Evolutionary conservation across 2,329 filamentous ascomycete genomes (phyloP), one percentile per base, ranked within the genome.

Genomic region (Stemphylium beticola): DNA sequence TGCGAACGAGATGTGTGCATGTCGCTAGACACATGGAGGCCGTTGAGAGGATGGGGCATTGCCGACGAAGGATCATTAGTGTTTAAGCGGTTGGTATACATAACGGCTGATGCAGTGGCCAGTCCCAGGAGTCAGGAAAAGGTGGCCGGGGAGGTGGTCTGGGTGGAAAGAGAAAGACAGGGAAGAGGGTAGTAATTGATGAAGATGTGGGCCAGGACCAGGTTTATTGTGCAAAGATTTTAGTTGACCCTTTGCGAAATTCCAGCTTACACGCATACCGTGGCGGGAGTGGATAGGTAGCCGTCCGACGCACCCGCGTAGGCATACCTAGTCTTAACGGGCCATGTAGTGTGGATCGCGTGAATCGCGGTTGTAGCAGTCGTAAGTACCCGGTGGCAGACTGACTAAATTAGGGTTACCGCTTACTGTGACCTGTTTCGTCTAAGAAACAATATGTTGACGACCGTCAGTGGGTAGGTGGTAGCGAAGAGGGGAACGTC

Each of bases 401-500:
- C 48, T 49, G 36, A 38, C 45, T 49, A 32, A 37, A 57, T 42
- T 15, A 45, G 43, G 48, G n/a, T 49, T 41, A 41, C 37, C 29
- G 49, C 49, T 58, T 42, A 51, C 48, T 46, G 51, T 60, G 51
- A 53, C 47, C 40, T 59, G 26, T 47, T 41, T 46, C n/a, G 36
- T 52, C 40, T 31, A 38, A 51, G 48, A 46, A 34, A 45, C 34
- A 48, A 32, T 41, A 53, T 57, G 60, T 60, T 61, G 55, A 63
- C 49, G 38, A 53, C 18, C 20, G 36, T 45, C 4, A 34, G 18
- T 47, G 40, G 55, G 48, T 55, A 61, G 32, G 53, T 59, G 4
- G 50, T 59, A 46, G 53, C 61, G 63, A 48, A 33, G 38, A 50
- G 38, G 14, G 46, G 49, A 55, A 65, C 55, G 58, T 58, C 55